Evolutionary conservation across 257 asterid species (phyloP), one percentile per base, ranked within the genome.

Genomic region (Lycium ferocissimum): DNA sequence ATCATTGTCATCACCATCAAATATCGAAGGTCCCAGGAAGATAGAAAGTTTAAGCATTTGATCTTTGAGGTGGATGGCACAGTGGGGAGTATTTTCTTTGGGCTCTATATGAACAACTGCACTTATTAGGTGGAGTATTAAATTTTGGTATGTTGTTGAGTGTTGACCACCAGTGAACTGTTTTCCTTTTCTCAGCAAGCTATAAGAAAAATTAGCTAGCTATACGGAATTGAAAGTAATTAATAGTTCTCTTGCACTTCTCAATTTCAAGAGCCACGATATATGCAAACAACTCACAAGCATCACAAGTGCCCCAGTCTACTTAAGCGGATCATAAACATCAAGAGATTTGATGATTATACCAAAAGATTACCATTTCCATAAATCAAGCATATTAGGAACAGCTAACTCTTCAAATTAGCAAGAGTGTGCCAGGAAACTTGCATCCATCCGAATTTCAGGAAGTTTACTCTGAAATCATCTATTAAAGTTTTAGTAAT

Each of bases 351-450:
- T 76, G 45, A 76, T 76, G 43, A 51, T 13, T 76, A 76, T 76
- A 7, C 14, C 63, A 76, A 76, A 51, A 51, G 82, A 76, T 76
- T 51, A 51, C 82, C 81, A 76, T 76, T 22, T 51, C 51, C 7
- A 0, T 7, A 49, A 76, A 51, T 51, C 58, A 76, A 26, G 7
- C 13, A 51, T 51, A 76, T 51, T 35, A 76, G 63, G 26, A 76
- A 76, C 63, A 76, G 43, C 81, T 47, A 47, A 75, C n/a, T 47
- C 38, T 73, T 75, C 43, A 49, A 47, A 75, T n/a, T 75, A 75
- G 81, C 13, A 47, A 13, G 81, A 47, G 81, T 20, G n/a, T 26
- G 11, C 9, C 43, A 75, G 61, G 61, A 20, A 75, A 75, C 81
- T 47, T 73, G 59, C 59, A 73, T 9, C 80, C 59, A 47, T 75